phyloP scores from a whole-genome alignment of 768 basidiomycete genomes.

The Tricholoma saponaceum region DNA sequence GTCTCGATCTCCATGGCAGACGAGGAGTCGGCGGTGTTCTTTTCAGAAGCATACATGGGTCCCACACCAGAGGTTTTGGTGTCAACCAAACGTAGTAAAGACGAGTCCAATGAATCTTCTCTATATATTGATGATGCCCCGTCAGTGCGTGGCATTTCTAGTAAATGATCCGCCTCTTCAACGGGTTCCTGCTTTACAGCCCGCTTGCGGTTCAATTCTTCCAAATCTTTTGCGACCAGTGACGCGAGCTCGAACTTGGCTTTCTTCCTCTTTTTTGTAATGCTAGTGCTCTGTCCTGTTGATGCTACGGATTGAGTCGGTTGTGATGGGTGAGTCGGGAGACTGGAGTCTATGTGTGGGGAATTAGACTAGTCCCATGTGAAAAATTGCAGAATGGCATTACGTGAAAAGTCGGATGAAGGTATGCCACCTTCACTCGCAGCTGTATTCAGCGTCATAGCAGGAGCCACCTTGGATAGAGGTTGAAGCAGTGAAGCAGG shows the following conservation, averaged over 20 bases:
- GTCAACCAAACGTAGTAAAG: background rate
- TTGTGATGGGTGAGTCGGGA: background rate
- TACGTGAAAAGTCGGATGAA: background rate
- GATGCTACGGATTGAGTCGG: background rate
- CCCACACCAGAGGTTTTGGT: background rate
- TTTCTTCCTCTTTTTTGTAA: slow-evolving; percentile 12
- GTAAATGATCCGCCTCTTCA: background rate
- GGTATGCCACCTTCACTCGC: background rate
- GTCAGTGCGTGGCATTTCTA: background rate
- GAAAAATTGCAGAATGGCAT: background rate
- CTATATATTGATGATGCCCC: background rate
- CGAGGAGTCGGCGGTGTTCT: background rate
- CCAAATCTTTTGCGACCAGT: slow-evolving; percentile 12
- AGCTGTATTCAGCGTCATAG: background rate
- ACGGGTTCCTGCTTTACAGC: background rate
- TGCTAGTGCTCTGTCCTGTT: background rate
- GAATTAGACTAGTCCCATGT: background rate
- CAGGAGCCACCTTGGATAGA: background rate
- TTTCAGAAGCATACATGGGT: background rate
- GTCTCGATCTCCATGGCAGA: background rate
- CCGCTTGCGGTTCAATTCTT: slow-evolving; percentile 12
- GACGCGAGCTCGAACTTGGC: slow-evolving; percentile 4
- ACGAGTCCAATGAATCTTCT: background rate
- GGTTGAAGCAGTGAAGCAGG: background rate
- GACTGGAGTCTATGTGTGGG: background rate